Conservation (phyloP, 306 rosid species). For the Rosa rugosa region DNA sequence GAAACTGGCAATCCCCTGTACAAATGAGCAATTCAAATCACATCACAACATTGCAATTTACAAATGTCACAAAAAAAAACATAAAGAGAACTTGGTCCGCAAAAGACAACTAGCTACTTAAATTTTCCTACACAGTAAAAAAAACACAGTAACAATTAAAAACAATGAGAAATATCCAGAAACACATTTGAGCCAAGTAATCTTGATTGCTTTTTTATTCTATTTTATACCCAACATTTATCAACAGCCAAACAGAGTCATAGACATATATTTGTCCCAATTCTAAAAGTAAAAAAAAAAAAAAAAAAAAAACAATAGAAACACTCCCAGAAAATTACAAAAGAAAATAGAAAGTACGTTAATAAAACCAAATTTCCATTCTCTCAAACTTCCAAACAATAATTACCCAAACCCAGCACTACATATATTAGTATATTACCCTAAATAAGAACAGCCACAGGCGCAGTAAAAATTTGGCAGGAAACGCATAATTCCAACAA, state of each 20-base stretch:
- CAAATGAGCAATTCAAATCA: constrained; percentile 29
- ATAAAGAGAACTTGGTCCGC: not conserved
- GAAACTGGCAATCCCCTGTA: constrained; percentile 57
- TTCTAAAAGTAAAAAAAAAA: not conserved
- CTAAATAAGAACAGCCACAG: not conserved
- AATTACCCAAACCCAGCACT: not conserved
- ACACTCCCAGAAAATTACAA: not conserved
- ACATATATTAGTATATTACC: constrained; percentile 12
- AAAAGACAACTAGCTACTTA: not conserved
- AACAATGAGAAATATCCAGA: not conserved
- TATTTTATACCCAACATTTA: not conserved
- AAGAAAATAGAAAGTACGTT: not conserved
- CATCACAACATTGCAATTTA: constrained; percentile 17
- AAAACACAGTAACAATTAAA: not conserved
- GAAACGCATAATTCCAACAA: constrained; percentile 8
- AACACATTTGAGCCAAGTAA: not conserved
- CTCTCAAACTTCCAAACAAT: not conserved
- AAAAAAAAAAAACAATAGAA: not conserved
- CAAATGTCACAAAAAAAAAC: not conserved
- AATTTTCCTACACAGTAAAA: not conserved
- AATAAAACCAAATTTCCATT: constrained; percentile 16
- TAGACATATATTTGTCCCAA: not conserved
- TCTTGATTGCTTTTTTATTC: not conserved
- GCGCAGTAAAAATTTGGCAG: not conserved
- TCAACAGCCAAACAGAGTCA: constrained; percentile 17